phyloP scores from a whole-genome alignment of 202 grass and related monocot species.

The Panicum hallii region DNA sequence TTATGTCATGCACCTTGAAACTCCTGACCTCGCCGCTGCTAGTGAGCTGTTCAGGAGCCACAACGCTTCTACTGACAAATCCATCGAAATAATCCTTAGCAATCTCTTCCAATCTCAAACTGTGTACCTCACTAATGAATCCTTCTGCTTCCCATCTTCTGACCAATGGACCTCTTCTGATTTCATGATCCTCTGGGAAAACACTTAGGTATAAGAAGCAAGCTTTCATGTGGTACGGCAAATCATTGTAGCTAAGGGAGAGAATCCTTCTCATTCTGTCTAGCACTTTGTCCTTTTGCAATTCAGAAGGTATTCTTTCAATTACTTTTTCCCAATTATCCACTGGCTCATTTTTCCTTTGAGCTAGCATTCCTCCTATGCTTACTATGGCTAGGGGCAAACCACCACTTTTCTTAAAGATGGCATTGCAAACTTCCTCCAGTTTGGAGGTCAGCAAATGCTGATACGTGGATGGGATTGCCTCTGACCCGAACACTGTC shows the following conservation, averaged over 20 bases:
- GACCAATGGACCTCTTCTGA: slow-evolving; percentile 14
- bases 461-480: background rate
- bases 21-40: background rate
- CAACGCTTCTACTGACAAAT: slow-evolving; percentile 1
- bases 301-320: background rate
- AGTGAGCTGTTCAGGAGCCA: background rate
- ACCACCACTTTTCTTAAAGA: background rate
- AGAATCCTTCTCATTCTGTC: slow-evolving; percentile 31
- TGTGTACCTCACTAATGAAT: background rate
- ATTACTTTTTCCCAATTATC: background rate
- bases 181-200: slow-evolving; percentile 18
- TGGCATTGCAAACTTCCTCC: background rate
- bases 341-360: background rate
- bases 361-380: slow-evolving; percentile 22
- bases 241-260: slow-evolving; percentile 30
- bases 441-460: background rate
- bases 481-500: background rate
- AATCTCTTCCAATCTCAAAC: background rate
- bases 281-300: background rate
- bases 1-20: slow-evolving; percentile 27
- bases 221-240: slow-evolving; percentile 39
- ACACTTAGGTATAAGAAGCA: slow-evolving; percentile 42
- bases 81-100: background rate
- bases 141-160: slow-evolving; percentile 41
- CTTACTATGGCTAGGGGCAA: slow-evolving; percentile 27